Evolutionary conservation across 2,329 filamentous ascomycete genomes (phyloP), one percentile per base, ranked within the genome.

Genomic region (Graphilbum fragrans): DNA sequence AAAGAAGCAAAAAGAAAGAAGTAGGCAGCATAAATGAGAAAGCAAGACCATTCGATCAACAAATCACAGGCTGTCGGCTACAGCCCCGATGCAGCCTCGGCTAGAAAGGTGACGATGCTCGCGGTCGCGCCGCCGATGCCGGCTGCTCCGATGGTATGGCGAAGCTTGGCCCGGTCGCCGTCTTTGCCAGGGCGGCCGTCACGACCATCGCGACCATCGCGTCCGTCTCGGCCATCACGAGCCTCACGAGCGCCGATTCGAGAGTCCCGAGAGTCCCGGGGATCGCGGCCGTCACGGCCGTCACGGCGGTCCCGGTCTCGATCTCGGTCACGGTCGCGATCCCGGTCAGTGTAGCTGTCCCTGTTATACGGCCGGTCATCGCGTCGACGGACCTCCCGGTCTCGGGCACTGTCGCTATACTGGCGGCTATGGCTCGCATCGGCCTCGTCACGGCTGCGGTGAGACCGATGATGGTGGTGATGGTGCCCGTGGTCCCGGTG

Each of bases 111-210:
- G 36, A 79, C 51, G 45, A 80, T 55, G 41, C 72, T 76, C 3
- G 69, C 73, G 1, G 76, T 74, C 0, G 74, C 74, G 10, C 75
- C 72, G 4, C 75, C 75, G 23, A 80, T 70, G 1, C 75, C 70
- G 5, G 73, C 75, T 1, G 70, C 72, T 2, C 68, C 66, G 4
- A 78, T 60, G 16, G 72, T 69, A 47, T 75, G 72, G 37, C 69
- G 67, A 56, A 46, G 38, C 23, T 46, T 27, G 67, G 68, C 12
- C 59, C 60, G 50, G 64, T 68, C 38, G 6, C 40, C 53, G 62
- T 67, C 50, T 57, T 64, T n/a, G 54, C 54, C 1, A 12, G 53
- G 42, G 3, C 59, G 58, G 6, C 63, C 58, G 3, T 66, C 60
- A 47, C 65, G 52, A 27, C 35, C 35, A 33, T 45, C 38, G 1